Base-by-base conservation (phyloP, 352 stramenopile species). In the Aphanomyces cochlioides region DNA sequence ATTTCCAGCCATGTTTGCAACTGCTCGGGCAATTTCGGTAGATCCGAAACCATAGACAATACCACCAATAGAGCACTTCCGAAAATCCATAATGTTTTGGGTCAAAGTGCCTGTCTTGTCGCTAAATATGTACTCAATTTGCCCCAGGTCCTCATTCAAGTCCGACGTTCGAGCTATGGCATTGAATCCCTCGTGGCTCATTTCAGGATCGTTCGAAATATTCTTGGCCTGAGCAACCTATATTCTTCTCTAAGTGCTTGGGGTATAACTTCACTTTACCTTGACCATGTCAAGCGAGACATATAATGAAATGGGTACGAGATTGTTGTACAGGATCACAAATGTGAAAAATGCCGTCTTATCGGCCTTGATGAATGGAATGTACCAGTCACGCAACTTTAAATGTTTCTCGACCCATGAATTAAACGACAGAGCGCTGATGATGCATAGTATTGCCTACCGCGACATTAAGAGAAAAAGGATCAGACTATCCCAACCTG, bases 231-330 rank as follows among this genome's bases (percentile, higher is more conserved):
- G 85, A 10, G 88, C 78, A 4, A 90, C 81, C 66, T 72, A 65
- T 39, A n/a, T 98, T 97, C 79, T 90, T 97, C 77, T 97, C 95
- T 53, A 98, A 78, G 38, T 28, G 74, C 88, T 50, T 98, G 90
- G 36, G 38, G 54, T 28, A 66, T 7, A 34, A 34, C 59, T 84
- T 73, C 97, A 89, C 56, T 90, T 78, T 45, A 97, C 87, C 61
- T 96, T 98, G 56, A 96, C 90, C 10, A 98, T 88, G 73, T 98
- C 90, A 4, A 98, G 81, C 7, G 92, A 97, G 7, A 99, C 92
- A 75, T 98, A 98, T 7, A 99, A 79, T 74, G 89, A 98, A 38
- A 99, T 88, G 5, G 97, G 97, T 12, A 99, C 89, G 72, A 99
- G 91, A 79, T 89, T 96, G 76, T 96, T 93, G 80, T 98, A 95